Evolutionary conservation across 1,139 yeast species (phyloP), one percentile per base, ranked within the genome.

Genomic region (Williopsis jadinii): DNA sequence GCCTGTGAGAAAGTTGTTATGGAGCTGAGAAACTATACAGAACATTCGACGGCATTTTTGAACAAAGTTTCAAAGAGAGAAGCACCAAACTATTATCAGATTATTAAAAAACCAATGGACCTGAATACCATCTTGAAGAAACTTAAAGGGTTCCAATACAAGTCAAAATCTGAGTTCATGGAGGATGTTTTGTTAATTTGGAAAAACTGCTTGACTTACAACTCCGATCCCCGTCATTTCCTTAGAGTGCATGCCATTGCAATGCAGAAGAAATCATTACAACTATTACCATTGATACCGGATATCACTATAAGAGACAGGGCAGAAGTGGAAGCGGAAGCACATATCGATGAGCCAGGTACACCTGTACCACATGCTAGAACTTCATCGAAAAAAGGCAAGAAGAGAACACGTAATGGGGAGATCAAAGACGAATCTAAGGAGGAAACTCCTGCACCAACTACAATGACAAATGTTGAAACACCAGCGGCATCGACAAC

Each of bases 61-160:
- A 92, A 90, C 62, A 85, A 87, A 58, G 99, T 94, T 15, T 86
- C 95, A 44, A 92, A 92, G 60, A 73, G 98, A 45, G 99, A 94
- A 56, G 99, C 98, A 0, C 99, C 98, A 8, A 90, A 92, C 58
- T 94, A 94, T 64, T 88, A 88, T 46, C 80, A 81, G 44, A 74
- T 94, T 34, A 90, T 94, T 53, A 90, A 88, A 54, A 79, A 77
- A 44, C 98, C 99, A 28, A 94, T 94, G 99, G 99, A 94, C 58
- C 70, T 94, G 50, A 90, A 88, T 55, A 90, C 97, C 0, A 96
- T 94, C 11, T 73, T 88, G 80, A 90, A 88, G 55, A 92, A 90
- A 58, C 67, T 94, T 52, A 88, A 88, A 56, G 68, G 75, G 4
- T 77, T 86, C 46, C 90, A 85, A 48, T 92, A 92, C 60, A 76